Evolutionary conservation across 257 asterid species (phyloP).

Genomic region (Penstemon barbatus): DNA sequence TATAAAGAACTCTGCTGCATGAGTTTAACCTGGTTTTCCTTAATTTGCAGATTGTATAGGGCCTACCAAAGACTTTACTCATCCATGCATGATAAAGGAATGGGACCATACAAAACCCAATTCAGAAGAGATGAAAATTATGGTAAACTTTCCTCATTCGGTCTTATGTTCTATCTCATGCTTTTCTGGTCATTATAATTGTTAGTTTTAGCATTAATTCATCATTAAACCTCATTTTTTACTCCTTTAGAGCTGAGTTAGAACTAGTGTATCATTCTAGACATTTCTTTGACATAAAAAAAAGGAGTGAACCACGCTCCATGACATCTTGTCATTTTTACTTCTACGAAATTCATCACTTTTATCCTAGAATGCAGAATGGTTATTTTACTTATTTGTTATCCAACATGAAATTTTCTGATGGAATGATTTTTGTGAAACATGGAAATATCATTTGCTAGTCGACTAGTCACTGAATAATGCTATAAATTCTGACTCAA

Average conservation of each 20-base stretch:
- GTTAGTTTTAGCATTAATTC: conserved; percentile 8
- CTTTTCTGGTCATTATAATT: not conserved
- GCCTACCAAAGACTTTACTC: conserved; percentile 78
- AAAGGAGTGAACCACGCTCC: conserved; percentile 5
- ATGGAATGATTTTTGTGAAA: not conserved
- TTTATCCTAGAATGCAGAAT: conserved; percentile 3
- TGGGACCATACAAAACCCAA: conserved; percentile 93
- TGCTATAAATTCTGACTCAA: conserved; percentile 1
- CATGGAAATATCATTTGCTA: not conserved
- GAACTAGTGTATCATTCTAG: conserved; percentile 6
- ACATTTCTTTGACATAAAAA: not conserved
- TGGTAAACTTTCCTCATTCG: conserved; percentile 46
- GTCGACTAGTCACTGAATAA: not conserved
- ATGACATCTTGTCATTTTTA: not conserved
- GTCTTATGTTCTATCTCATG: conserved; percentile 2
- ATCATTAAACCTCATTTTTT: conserved; percentile 11
- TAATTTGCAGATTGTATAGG: conserved; percentile 64
- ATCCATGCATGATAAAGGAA: conserved; percentile 84
- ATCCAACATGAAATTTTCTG: not conserved
- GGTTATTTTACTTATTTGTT: not conserved
- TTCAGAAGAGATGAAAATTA: conserved; percentile 91
- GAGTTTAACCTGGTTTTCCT: conserved; percentile 16
- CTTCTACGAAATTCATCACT: not conserved
- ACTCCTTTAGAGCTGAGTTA: not conserved
- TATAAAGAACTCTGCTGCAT: conserved; percentile 7